Base-by-base conservation (phyloP, 2,329 filamentous ascomycete species). In the Paramyrothecium sp. region DNA sequence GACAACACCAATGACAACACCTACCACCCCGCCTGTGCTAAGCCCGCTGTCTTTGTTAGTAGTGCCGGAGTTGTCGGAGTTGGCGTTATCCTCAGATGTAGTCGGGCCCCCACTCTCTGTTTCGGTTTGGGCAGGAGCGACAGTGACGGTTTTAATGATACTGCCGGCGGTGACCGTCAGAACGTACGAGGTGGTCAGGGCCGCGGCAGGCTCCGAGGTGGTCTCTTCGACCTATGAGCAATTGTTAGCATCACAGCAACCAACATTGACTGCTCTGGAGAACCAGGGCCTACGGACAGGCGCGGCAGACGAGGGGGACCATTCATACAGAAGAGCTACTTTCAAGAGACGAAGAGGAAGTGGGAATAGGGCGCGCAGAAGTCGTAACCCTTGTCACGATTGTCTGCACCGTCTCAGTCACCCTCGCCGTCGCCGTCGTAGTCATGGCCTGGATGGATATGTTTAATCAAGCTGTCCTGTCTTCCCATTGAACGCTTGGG, bases 101-200 rank as follows among this genome's bases (percentile, higher is more conserved):
- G 64, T 63, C 3, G 58, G 51, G 2, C 64, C 55, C 13, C 57
- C 61, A 12, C 59, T 30, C 26, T 30, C 26, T 4, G 26, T 30
- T 10, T 5, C 48, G 17, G 64, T 67, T 8, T 59, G 60, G 1
- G 78, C 78, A 0, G 83, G 81, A 7, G 75, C 75, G 17, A 83
- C 75, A 1, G 81, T 85, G 3, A 88, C 78, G 1, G 83, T 87
- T 57, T 76, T 78, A 21, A 85, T 72, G 5, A 72, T 78, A 19
- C 84, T 83, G 11, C 76, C 79, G 7, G 77, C 75, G 1, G 83
- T 87, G 11, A 87, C 77, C 0, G 85, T 88, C 64, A 80, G 73
- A 2, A 84, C 64, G 0, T 62, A 52, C n/a, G 71, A 69, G 16
- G 68, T 67, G 8, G 72, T 69, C 10, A 73, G 75, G 11, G 69